A percentile compares a stretch with the other conserved stretches of the same genome.
Evolutionary conservation across 2,329 filamentous ascomycete species (phyloP).

Genomic region (Phialophora verrucosa): DNA sequence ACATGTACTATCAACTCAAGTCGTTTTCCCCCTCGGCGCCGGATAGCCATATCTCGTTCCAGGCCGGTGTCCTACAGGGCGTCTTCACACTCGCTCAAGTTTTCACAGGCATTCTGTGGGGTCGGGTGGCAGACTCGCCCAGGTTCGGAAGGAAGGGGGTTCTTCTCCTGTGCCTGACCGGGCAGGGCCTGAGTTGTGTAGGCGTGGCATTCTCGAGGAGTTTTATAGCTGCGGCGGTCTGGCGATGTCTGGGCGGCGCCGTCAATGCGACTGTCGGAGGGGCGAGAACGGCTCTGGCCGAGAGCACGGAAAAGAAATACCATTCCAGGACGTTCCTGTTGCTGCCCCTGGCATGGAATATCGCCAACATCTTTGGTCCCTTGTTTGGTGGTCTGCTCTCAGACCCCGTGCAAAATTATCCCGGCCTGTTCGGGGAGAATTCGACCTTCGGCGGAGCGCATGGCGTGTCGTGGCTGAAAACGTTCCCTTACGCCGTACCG

Average conservation of each 20-base stretch:
- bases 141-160: conserved; percentile 72
- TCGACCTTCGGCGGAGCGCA: conserved; percentile 61
- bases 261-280: conserved; percentile 76
- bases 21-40: conserved; percentile 64
- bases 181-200: conserved; percentile 68
- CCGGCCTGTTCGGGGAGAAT: conserved; percentile 65
- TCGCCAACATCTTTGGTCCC: conserved; percentile 61
- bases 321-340: conserved; percentile 63
- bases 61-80: conserved; percentile 73
- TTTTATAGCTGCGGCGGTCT: conserved; percentile 66
- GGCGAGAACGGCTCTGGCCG: conserved; percentile 73
- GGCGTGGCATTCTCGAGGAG: conserved; percentile 71
- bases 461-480: conserved; percentile 66
- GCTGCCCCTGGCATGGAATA: conserved; percentile 70
- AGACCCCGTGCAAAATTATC: conserved; percentile 69
- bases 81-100: conserved; percentile 77
- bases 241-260: conserved; percentile 69
- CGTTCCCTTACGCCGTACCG: conserved; percentile 71
- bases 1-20: conserved; percentile 79
- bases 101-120: conserved; percentile 76
- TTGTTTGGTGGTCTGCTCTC: conserved; percentile 70
- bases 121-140: conserved; percentile 57
- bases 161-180: conserved; percentile 74
- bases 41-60: conserved; percentile 67
- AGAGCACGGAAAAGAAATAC: conserved; percentile 73